Percentiles rank a stretch among this genome's conserved stretches.
Conservation (phyloP, 2,329 filamentous ascomycete species). For the Colletotrichum sansevieriae region DNA sequence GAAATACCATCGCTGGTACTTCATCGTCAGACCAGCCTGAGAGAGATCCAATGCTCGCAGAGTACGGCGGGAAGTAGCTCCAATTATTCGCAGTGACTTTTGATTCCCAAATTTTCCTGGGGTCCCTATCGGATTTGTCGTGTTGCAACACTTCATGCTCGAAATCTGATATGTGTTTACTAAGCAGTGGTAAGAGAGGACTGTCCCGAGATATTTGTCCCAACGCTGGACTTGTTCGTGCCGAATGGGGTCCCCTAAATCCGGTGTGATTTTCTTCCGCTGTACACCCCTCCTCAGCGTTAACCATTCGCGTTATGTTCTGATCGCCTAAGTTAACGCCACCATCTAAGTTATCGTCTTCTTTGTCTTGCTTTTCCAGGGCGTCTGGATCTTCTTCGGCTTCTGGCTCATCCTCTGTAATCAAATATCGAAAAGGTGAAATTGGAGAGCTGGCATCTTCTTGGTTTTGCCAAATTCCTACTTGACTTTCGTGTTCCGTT, state of each 20-base stretch:
- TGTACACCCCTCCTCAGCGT: no score
- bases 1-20: neutral
- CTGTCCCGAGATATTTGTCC: neutral
- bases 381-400: neutral
- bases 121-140: neutral
- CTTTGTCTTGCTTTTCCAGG: neutral
- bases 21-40: neutral
- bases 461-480: neutral
- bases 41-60: no score
- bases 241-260: no score
- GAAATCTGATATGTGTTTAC: slow-evolving; percentile 18
- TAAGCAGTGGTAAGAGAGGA: neutral
- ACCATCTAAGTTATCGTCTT: neutral
- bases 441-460: neutral
- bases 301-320: neutral
- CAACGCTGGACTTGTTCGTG: no score
- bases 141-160: neutral
- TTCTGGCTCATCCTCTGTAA: neutral
- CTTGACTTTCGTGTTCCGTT: no score
- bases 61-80: no score
- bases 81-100: neutral
- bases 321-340: neutral
- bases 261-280: no score
- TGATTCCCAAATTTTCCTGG: neutral
- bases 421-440: neutral